A percentile compares a stretch with the other conserved stretches of the same genome.
Conservation (phyloP, 1,139 yeast species). For the Geotrichum klebahnii region DNA sequence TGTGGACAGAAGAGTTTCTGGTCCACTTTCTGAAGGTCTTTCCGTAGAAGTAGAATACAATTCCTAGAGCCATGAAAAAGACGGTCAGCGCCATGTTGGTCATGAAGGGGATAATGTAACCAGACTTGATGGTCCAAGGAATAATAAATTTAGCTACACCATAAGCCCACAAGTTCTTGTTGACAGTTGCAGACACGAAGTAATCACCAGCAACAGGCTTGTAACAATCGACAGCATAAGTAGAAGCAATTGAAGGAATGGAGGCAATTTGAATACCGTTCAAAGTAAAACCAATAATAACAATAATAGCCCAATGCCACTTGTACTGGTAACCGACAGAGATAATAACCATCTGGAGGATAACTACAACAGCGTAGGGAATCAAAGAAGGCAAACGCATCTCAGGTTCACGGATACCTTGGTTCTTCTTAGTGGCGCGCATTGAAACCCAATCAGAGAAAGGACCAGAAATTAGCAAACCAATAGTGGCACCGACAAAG, state of each 20-base stretch:
- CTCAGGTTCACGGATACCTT: conserved; percentile 73
- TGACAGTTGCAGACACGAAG: conserved; percentile 43
- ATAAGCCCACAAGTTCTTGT: conserved; percentile 43
- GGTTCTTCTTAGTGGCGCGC: conserved; percentile 62
- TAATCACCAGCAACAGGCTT: conserved; percentile 51
- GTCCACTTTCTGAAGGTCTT: conserved; percentile 9
- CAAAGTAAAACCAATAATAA: conserved; percentile 36
- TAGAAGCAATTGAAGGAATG: conserved; percentile 50
- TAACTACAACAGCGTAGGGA: conserved; percentile 60
- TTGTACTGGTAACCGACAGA: conserved; percentile 69
- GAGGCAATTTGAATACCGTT: conserved; percentile 28
- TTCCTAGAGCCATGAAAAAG: not conserved
- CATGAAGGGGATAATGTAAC: conserved; percentile 4
- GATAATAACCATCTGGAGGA: conserved; percentile 67
- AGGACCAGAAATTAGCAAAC: conserved; percentile 56
- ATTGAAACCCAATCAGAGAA: conserved; percentile 57
- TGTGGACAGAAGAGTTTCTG: conserved; percentile 1
- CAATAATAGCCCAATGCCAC: conserved; percentile 53
- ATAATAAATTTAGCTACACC: conserved; percentile 49
- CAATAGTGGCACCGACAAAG: conserved; percentile 65
- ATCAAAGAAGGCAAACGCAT: conserved; percentile 64
- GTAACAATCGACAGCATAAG: conserved; percentile 54
- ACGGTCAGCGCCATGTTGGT: conserved; percentile 4
- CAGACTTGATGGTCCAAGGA: conserved; percentile 43
- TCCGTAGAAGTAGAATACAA: not conserved